Conservation (phyloP, 2,329 filamentous ascomycete genomes). For the Aspergillus sp. region DNA sequence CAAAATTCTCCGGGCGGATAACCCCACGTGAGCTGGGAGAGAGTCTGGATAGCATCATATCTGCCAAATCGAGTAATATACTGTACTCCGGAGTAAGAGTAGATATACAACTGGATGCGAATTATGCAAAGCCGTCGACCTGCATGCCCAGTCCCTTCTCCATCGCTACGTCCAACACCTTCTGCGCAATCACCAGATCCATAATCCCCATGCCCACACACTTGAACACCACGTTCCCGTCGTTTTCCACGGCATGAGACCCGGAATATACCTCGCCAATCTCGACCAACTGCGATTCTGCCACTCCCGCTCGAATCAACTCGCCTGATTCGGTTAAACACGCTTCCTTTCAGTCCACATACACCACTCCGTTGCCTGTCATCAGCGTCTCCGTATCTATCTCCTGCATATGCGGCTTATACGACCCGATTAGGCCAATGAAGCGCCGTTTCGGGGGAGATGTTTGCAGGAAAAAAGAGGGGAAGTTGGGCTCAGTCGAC, state of each 20-base stretch:
- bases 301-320: conserved; percentile 34
- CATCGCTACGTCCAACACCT: conserved; percentile 30
- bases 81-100: no score
- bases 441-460: conserved; percentile 35
- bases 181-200: conserved; percentile 41
- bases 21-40: no score
- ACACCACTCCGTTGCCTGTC: conserved; percentile 55
- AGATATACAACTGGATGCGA: no score
- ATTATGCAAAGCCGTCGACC: conserved; percentile 26
- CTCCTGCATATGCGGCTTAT: conserved; percentile 47
- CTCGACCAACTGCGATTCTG: conserved; percentile 33
- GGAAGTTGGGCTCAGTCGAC: conserved; percentile 37
- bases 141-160: conserved; percentile 25
- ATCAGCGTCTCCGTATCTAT: conserved; percentile 39
- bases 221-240: conserved; percentile 41
- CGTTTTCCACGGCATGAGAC: conserved; percentile 13
- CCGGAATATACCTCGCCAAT: conserved; percentile 32
- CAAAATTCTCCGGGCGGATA: no score
- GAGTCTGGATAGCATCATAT: no score
- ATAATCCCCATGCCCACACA: conserved; percentile 46
- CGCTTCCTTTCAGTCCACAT: conserved; percentile 52
- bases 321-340: conserved; percentile 42
- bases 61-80: no score
- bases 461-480: conserved; percentile 17
- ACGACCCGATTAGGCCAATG: conserved; percentile 47